These are phyloP conservation scores for Biscogniauxia mediterranea DNA, from an alignment of 2,329 filamentous ascomycete species.

Conservation along the genomic window DNA sequence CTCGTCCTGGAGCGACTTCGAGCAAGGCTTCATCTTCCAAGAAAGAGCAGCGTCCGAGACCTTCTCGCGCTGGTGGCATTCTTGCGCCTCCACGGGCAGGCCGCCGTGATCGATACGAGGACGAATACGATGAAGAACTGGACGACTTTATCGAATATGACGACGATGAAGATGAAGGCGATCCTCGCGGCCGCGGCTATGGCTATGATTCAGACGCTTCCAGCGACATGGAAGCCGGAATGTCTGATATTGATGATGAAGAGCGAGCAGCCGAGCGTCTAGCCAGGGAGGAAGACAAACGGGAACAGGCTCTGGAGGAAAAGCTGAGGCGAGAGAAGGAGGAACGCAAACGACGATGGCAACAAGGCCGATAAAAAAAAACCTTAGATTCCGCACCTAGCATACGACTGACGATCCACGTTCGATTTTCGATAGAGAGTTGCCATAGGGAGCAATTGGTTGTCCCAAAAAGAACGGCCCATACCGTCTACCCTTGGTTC, in stretches of 20 bases:
- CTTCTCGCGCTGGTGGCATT: slow-evolving; percentile 32
- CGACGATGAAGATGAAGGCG: slow-evolving; percentile 51
- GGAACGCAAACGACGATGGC: slow-evolving; percentile 27
- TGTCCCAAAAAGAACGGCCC: not conserved
- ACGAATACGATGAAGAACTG: slow-evolving; percentile 61
- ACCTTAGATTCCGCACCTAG: not conserved
- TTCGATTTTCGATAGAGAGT: not conserved
- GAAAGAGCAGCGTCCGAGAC: slow-evolving; percentile 15
- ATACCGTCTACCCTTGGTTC: not conserved
- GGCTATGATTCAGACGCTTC: slow-evolving; percentile 64
- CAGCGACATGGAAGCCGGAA: slow-evolving; percentile 76
- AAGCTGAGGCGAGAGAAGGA: slow-evolving; percentile 33
- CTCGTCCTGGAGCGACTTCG: slow-evolving; percentile 44
- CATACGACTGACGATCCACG: slow-evolving; percentile 1
- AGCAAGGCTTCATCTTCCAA: slow-evolving; percentile 26
- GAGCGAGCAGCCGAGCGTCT: slow-evolving; percentile 60
- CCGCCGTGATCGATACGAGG: slow-evolving; percentile 44
- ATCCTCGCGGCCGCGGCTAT: slow-evolving; percentile 40
- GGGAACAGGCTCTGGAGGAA: slow-evolving; percentile 45
- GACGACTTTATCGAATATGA: slow-evolving; percentile 63
- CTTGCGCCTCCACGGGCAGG: slow-evolving; percentile 35
- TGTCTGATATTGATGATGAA: slow-evolving; percentile 72
- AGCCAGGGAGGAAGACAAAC: slow-evolving; percentile 68
- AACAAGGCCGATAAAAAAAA: slow-evolving; percentile 15
- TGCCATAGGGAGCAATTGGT: slow-evolving; percentile 2